These are phyloP conservation scores for Leccinum sublutescens DNA, from an alignment of 768 basidiomycete species.

Conservation along the genomic window DNA sequence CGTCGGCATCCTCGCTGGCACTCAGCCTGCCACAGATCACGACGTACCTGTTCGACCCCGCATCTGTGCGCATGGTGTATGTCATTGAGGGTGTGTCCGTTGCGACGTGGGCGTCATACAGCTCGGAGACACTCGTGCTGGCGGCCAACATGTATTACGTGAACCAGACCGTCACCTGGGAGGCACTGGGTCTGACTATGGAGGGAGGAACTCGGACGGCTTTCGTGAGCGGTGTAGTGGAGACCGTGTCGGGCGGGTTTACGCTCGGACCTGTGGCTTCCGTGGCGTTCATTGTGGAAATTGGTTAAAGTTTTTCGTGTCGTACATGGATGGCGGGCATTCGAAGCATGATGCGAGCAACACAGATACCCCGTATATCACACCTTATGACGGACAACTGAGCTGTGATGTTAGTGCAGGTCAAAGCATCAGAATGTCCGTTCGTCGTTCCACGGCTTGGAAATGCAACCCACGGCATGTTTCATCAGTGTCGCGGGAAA, in stretches of 20 bases:
- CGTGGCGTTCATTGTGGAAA: conserved; percentile 15
- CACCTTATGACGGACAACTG: no score
- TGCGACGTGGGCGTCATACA: conserved; percentile 46
- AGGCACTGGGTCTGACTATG: conserved; percentile 26
- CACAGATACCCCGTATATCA: no score
- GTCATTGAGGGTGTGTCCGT: conserved; percentile 44
- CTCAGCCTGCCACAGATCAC: conserved; percentile 43
- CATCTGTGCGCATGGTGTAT: conserved; percentile 39
- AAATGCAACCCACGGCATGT: no score
- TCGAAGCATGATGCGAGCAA: no score
- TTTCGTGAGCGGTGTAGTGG: conserved; percentile 18
- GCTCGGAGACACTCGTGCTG: conserved; percentile 43
- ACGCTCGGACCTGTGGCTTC: conserved; percentile 26
- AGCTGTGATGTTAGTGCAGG: no score
- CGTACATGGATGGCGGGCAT: not conserved
- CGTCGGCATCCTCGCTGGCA: conserved; percentile 49
- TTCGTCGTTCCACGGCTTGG: no score
- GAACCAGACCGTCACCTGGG: conserved; percentile 33
- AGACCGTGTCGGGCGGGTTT: conserved; percentile 10
- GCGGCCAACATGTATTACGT: conserved; percentile 52
- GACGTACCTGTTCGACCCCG: conserved; percentile 44
- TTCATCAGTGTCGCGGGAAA: no score
- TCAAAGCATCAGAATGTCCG: no score
- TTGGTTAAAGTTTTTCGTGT: not conserved
- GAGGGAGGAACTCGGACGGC: not conserved